A percentile compares a stretch with the other conserved stretches of the same genome.
Conservation (phyloP, 2,329 filamentous ascomycete genomes). For the Ciborinia camelliae region DNA sequence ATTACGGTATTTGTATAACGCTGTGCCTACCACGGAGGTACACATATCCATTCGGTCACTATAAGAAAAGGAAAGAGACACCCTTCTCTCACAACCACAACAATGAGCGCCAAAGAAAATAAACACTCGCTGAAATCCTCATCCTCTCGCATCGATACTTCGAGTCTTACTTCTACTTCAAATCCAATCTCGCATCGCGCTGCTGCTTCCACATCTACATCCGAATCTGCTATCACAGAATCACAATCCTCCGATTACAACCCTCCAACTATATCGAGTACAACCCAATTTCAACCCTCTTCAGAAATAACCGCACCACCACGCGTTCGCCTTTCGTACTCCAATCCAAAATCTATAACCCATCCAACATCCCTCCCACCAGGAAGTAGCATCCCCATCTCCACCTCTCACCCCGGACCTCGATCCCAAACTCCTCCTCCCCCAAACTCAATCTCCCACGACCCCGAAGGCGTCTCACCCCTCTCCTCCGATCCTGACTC, state of each 20-base stretch:
- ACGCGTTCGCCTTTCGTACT: constrained; percentile 1
- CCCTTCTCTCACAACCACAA: not conserved
- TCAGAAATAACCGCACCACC: not conserved
- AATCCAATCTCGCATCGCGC: not conserved
- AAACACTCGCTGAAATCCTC: not conserved
- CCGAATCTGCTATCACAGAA: not conserved
- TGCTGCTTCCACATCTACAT: not conserved
- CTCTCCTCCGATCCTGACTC: not conserved
- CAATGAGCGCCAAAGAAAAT: not conserved
- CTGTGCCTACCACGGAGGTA: not conserved
- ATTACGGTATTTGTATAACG: not conserved
- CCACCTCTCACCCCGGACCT: not conserved
- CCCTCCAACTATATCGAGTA: not conserved
- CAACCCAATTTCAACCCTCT: not conserved
- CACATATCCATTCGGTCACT: no score
- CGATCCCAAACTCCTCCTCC: not conserved
- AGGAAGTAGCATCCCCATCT: not conserved
- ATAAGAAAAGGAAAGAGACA: no score
- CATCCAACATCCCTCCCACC: not conserved
- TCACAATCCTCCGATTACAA: not conserved
- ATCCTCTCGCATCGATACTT: constrained; percentile 1
- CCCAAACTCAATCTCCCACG: not conserved
- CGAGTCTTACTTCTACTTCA: not conserved
- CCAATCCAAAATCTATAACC: not conserved
- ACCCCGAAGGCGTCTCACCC: not conserved